Conservation (phyloP, 768 basidiomycete species). For the Melanogaster broomeanus region DNA sequence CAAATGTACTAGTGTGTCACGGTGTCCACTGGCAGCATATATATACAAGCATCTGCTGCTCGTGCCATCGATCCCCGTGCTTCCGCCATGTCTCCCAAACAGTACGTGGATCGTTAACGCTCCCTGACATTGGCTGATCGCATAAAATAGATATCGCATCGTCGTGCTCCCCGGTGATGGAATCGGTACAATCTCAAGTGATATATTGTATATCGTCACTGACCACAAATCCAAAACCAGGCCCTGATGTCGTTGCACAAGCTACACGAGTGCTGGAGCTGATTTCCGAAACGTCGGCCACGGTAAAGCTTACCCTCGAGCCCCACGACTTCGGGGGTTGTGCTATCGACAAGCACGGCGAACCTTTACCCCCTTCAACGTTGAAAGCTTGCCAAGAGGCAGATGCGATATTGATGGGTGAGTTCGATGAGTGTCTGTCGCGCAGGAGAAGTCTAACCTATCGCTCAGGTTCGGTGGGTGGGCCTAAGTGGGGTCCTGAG, state of each 20-base stretch:
- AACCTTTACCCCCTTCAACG: slow-evolving; percentile 82
- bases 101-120: slow-evolving; percentile 35
- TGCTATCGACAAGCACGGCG: slow-evolving; percentile 88
- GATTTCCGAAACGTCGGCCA: slow-evolving; percentile 59
- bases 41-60: too few relatives aligned
- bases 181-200: slow-evolving; percentile 62
- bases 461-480: slow-evolving; percentile 87
- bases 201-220: background rate
- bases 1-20: too few relatives aligned
- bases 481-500: slow-evolving; percentile 98
- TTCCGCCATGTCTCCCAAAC: slow-evolving; percentile 42
- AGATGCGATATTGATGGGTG: slow-evolving; percentile 96
- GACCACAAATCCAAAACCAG: slow-evolving; percentile 37
- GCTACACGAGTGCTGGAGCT: slow-evolving; percentile 82
- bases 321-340: slow-evolving; percentile 85
- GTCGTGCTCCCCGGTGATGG: slow-evolving; percentile 95
- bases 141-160: slow-evolving; percentile 71
- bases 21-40: too few relatives aligned
- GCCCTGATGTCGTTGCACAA: slow-evolving; percentile 88
- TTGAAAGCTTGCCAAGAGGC: slow-evolving; percentile 88
- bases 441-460: slow-evolving; percentile 6
- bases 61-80: background rate
- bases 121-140: slow-evolving; percentile 8
- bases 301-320: slow-evolving; percentile 74
- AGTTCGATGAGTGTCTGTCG: slow-evolving; percentile 15